Evolutionary conservation across 495 filamentous ascomycete species (phyloP).

Genomic region (Aspergillus homomorphus): DNA sequence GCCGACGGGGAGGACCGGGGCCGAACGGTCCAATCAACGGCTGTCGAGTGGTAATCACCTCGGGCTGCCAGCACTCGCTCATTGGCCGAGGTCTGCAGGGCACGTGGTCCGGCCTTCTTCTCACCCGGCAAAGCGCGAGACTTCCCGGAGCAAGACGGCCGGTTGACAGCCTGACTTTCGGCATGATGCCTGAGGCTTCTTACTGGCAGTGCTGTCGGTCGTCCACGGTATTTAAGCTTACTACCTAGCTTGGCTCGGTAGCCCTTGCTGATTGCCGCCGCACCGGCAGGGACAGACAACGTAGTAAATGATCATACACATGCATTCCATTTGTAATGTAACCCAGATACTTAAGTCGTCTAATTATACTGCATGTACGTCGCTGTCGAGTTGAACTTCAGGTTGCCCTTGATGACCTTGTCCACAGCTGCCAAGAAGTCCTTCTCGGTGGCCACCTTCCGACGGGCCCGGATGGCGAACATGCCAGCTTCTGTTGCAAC

Average conservation of each 20-base stretch:
- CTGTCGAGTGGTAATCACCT: constrained; percentile 35
- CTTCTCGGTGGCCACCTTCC: constrained; percentile 99
- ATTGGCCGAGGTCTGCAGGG: constrained; percentile 26
- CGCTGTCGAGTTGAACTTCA: constrained; percentile 99
- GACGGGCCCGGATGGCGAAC: constrained; percentile 94
- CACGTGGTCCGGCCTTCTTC: constrained; percentile 37
- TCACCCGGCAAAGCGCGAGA: constrained; percentile 20
- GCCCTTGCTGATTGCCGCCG: not conserved
- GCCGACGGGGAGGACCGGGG: constrained; percentile 38
- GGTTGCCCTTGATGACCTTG: constrained; percentile 98
- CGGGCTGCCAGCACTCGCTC: constrained; percentile 28
- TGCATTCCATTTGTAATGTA: constrained; percentile 24
- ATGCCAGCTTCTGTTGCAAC: constrained; percentile 99
- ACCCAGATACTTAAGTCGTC: constrained; percentile 15
- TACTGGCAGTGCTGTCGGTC: not conserved
- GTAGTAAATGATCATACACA: constrained; percentile 25
- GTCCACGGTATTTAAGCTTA: not conserved
- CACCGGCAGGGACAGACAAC: not conserved
- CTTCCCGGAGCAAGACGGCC: constrained; percentile 18
- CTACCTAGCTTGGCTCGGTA: not conserved
- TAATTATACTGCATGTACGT: constrained; percentile 99
- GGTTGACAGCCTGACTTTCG: not conserved
- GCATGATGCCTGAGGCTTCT: not conserved
- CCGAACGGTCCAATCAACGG: constrained; percentile 33
- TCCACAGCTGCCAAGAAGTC: constrained; percentile 97